Base-by-base conservation (phyloP, 2,329 filamentous ascomycete species). In the Exophiala viscosa region DNA sequence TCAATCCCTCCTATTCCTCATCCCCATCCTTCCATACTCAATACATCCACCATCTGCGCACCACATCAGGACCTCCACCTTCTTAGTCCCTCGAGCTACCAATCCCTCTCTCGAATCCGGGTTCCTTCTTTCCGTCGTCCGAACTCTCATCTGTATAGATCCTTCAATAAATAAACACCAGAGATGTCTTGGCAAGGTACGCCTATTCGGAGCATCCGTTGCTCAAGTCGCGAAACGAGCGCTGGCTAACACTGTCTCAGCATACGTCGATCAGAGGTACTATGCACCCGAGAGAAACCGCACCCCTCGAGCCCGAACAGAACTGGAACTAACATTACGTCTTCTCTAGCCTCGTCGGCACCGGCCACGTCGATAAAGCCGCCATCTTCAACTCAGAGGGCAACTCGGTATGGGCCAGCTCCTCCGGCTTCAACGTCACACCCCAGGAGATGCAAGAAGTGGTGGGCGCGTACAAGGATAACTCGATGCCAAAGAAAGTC, bases 361-460 rank as follows among this genome's bases (percentile, higher is more conserved):
- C 80, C 65, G 85, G 85, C 67, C 85, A 91, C 70, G 74, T 95
- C 67, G 86, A 93, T 76, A 86, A 90, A 76, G 90, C 81, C 65
- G 87, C 88, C 68, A 90, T 96, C 70, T 84, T 93, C 78, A 90
- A 87, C 73, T 76, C 74, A 60, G 87, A 87, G 63, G 88, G 90
- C 65, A 87, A 88, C 73, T 90, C 85, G 69, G 79, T 83, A 64
- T 95, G 90, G 89, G 90, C 90, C 56, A 70, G 77, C 38, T 84
- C 84, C 23, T 17, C 80, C 48, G 81, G 78, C 62, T 95, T 96
- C 76, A 75, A 78, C 69, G 90, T 96, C 18, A 71, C 73, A 15
- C 76, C 78, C 3, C 67, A 73, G 13, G 81, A 85, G 65, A 78
- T 83, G 69, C 70, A 76, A 62, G 74, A 72, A 56, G 74, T 85